Percentiles rank a stretch among this genome's conserved stretches.
Evolutionary conservation across 2,329 filamentous ascomycete species (phyloP).

Genomic region (Emergomyces pasteurianus): DNA sequence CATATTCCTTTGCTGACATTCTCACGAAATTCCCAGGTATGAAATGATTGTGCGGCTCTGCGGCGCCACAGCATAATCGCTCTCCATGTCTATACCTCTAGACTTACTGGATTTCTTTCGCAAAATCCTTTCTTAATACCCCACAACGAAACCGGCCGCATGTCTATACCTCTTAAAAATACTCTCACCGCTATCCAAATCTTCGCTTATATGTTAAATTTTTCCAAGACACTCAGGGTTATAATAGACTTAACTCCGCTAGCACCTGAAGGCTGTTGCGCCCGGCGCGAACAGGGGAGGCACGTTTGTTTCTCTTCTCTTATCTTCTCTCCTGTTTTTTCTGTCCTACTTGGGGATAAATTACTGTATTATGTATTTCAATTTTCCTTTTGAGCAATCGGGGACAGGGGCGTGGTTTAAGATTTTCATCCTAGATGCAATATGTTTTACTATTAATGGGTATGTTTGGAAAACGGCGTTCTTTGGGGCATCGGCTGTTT

Average conservation of each 20-base stretch:
- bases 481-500: background rate
- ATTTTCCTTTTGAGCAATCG: background rate
- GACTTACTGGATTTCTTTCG: background rate
- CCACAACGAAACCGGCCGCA: background rate
- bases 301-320: background rate
- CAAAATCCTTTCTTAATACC: background rate
- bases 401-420: background rate
- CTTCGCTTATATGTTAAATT: background rate
- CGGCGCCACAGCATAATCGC: slow-evolving; percentile 22
- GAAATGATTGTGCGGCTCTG: slow-evolving; percentile 24
- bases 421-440: background rate
- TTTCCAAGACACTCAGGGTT: background rate
- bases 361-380: background rate
- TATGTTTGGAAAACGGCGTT: background rate
- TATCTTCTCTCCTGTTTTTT: background rate
- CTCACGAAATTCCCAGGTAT: slow-evolving; percentile 17
- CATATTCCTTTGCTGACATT: background rate
- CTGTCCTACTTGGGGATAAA: background rate
- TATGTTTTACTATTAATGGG: background rate
- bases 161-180: background rate
- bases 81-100: background rate
- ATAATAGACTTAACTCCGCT: background rate
- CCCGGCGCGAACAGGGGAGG: background rate
- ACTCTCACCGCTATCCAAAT: background rate
- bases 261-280: background rate